A percentile compares a stretch with the other conserved stretches of the same genome.
Conservation (phyloP, 768 basidiomycete genomes). For the Leccinum barrowsii region DNA sequence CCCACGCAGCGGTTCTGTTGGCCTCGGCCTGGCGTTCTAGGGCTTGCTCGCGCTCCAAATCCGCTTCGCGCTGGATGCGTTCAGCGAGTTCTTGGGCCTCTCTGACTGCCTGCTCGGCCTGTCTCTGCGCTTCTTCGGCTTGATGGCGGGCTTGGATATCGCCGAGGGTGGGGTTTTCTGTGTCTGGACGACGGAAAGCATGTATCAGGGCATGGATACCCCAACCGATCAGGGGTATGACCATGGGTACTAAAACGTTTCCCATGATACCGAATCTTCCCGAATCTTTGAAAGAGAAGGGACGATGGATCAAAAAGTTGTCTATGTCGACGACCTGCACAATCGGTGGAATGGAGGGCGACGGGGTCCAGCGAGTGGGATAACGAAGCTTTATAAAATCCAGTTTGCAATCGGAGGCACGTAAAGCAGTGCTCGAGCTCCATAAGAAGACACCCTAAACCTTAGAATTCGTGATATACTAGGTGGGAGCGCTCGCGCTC, state of each 20-base stretch:
- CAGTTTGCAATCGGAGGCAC: neutral
- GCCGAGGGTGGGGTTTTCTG: constrained; percentile 11
- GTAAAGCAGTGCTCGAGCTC: neutral
- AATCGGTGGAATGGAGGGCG: neutral
- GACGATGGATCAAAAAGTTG: neutral
- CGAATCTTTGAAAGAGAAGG: neutral
- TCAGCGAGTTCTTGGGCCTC: constrained; percentile 1
- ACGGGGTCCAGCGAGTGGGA: too few species aligned
- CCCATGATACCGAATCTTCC: constrained; percentile 3
- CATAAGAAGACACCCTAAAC: neutral
- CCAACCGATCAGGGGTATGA: neutral
- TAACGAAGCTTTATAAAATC: neutral
- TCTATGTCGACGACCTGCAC: neutral
- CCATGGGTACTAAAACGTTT: neutral
- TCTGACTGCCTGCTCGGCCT: constrained; percentile 3
- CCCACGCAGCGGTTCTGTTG: neutral
- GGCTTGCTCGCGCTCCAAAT: constrained; percentile 8
- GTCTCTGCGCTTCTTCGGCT: constrained; percentile 3
- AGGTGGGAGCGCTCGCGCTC: too few species aligned
- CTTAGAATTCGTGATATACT: neutral
- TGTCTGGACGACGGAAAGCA: constrained; percentile 1
- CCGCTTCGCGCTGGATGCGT: neutral
- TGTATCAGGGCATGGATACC: neutral
- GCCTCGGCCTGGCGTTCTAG: constrained; percentile 6
- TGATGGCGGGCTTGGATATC: constrained; percentile 2